Base-by-base conservation (phyloP, 768 basidiomycete genomes). In the Lactarius sanguifluus region DNA sequence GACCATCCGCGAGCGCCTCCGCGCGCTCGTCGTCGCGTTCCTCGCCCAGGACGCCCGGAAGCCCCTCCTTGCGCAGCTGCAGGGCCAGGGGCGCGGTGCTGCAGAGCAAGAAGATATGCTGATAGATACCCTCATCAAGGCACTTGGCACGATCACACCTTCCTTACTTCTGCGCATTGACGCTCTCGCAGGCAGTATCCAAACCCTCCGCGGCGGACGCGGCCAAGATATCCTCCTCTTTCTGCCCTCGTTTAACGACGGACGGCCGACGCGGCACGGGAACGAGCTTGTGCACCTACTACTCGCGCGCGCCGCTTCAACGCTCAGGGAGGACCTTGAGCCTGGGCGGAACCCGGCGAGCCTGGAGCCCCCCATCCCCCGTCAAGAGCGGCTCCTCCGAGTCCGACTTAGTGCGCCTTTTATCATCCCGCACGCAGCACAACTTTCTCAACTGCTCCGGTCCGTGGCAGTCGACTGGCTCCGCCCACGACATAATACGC, bases 1-100 rank as follows among this genome's bases (percentile, higher is more conserved):
- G 72, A 77, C 73, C n/a, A 84, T 84, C 56, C 81, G 88, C 57
- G 83, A 85, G 69, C 81, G 81, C 38, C 75, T 90, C 25, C 81
- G 86, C 64, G 78, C 79, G 1, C 79, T 89, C 28, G 89, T 90
- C 23, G 70, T 89, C 61, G 77, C 78, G 7, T 90, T 89, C 75
- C 75, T 90, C 64, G 78, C 80, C 18, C 80, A 76, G 38, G 83
- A 86, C 64, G 85, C 84, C 18, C 81, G 79, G 68, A 72, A 73
- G 25, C 76, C 78, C 8, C 80, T 86, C 59, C 76, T 81, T 20
- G 76, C 80, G 63, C 78, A 79, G 41, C 76, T 83, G 72, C 80
- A 81, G 8, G 73, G 76, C 38, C 77, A 79, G 28, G 71, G 73
- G 34, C 81, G 77, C 25, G 81, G 74, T 32, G 80, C 77, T 25